Evolutionary conservation across 2,329 filamentous ascomycete species (phyloP).

Genomic region (Graphiopsis chlorocephala): DNA sequence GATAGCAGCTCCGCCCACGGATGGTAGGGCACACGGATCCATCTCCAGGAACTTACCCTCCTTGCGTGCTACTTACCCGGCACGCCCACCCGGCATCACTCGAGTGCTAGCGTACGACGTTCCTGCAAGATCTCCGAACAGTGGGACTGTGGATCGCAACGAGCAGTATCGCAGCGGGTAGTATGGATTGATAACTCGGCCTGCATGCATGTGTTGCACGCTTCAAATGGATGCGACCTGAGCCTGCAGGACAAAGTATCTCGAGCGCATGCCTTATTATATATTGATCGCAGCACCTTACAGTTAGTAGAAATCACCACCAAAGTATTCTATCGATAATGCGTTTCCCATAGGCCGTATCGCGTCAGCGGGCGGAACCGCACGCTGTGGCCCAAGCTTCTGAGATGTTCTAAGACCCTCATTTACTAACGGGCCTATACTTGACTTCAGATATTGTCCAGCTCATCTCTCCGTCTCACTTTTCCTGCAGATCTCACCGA

Average conservation of each 20-base stretch:
- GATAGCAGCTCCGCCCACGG: not conserved
- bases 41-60: not conserved
- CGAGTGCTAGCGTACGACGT: not conserved
- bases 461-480: conserved; percentile 13
- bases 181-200: not conserved
- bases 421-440: conserved; percentile 3
- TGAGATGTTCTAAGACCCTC: conserved; percentile 7
- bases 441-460: conserved; percentile 5
- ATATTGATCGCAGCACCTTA: not conserved
- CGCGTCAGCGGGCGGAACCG: not conserved
- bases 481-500: conserved; percentile 10
- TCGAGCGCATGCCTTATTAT: not conserved
- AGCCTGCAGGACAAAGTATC: not conserved
- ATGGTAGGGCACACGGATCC: not conserved
- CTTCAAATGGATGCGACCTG: not conserved
- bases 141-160: not conserved
- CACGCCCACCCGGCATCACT: not conserved
- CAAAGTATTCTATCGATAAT: not conserved
- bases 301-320: not conserved
- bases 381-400: not conserved
- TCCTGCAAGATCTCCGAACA: not conserved
- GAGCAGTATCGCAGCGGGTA: no score
- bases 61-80: not conserved
- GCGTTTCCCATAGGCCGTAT: not conserved
- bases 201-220: not conserved